phyloP scores from a whole-genome alignment of 2,329 filamentous ascomycete genomes.

The Metarhizium rileyi region DNA sequence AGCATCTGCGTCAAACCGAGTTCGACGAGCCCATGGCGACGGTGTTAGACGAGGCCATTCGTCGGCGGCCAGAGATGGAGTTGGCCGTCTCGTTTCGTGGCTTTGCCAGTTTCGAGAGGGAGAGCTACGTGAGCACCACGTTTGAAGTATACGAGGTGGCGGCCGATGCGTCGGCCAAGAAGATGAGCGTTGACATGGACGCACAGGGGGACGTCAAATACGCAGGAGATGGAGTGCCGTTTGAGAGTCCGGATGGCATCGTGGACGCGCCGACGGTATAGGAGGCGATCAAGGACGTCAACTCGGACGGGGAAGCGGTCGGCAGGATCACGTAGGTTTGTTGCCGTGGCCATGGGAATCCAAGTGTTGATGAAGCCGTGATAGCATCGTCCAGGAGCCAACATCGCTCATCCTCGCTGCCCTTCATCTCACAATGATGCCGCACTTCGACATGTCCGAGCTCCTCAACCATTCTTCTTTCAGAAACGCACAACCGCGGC shows the following conservation, averaged over 20 bases:
- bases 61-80: conserved; percentile 24
- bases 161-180: conserved; percentile 30
- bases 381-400: conserved; percentile 49
- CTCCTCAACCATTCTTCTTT: conserved; percentile 44
- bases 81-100: conserved; percentile 19
- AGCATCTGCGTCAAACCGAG: conserved; percentile 29
- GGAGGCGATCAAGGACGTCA: conserved; percentile 30
- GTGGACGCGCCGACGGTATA: conserved; percentile 32
- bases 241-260: conserved; percentile 15
- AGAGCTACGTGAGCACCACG: conserved; percentile 36
- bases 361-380: background rate
- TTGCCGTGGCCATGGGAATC: background rate
- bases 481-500: conserved; percentile 33
- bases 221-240: background rate
- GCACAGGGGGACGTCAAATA: conserved; percentile 8
- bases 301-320: conserved; percentile 30
- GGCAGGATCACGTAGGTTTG: conserved; percentile 45
- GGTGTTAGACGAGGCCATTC: conserved; percentile 27
- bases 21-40: conserved; percentile 33
- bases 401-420: conserved; percentile 50
- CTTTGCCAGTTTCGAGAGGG: conserved; percentile 27
- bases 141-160: conserved; percentile 50
- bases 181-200: conserved; percentile 20
- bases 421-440: conserved; percentile 46
- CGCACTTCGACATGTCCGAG: conserved; percentile 53